These are phyloP conservation scores for Hyphopichia khmerensis DNA, from an alignment of 1,139 yeast species.

Conservation along the genomic window DNA sequence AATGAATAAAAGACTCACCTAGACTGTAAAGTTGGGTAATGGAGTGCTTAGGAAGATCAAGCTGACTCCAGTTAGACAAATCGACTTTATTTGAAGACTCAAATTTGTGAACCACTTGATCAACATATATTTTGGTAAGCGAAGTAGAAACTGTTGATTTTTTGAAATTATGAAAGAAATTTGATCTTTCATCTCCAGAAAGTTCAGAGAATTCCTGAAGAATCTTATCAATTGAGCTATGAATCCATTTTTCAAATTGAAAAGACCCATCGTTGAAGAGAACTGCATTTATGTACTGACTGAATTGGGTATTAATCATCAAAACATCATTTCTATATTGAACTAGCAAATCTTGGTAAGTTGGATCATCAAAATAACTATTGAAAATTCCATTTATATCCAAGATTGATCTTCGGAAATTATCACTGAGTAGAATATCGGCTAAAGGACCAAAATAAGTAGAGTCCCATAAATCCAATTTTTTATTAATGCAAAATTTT, in stretches of 20 bases:
- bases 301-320: background rate
- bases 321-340: background rate
- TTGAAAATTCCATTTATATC: background rate
- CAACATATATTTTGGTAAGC: too few species aligned
- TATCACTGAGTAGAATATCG: background rate
- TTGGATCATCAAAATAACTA: background rate
- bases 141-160: background rate
- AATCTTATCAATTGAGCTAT: background rate
- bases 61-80: too few species aligned
- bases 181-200: background rate
- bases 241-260: background rate
- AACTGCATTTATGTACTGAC: background rate
- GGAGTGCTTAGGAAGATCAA: too few species aligned
- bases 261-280: background rate
- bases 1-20: too few species aligned
- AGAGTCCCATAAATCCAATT: background rate
- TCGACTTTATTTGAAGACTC: too few species aligned
- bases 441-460: background rate
- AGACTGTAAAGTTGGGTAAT: too few species aligned
- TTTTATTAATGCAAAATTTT: background rate
- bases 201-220: background rate
- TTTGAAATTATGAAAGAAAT: background rate
- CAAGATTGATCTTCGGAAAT: background rate
- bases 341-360: background rate
- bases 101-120: too few species aligned